Evolutionary conservation across 345 rosid genomes (phyloP), one percentile per base, ranked within the genome.

Genomic region (Pugionium dolabratum): DNA sequence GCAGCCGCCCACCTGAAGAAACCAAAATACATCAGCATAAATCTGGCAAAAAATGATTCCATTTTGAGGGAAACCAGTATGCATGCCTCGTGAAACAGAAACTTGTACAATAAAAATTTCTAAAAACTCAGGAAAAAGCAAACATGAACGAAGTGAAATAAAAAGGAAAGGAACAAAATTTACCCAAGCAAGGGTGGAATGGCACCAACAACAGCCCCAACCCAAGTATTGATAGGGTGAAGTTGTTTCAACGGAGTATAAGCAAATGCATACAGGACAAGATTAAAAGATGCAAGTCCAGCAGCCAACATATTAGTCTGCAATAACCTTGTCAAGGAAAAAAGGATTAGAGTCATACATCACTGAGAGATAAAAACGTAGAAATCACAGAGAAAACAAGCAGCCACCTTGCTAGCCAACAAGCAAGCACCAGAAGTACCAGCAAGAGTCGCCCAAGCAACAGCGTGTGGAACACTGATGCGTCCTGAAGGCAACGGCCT

Each of bases 211-310:
- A 94, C 79, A 49, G 97, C 99, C 27, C 97, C 99, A 67, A 90
- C 96, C 97, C 97, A 94, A 30, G 99, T 90, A 76, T 94, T 90
- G 62, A 85, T 82, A 25, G 97, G 97, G 79, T 94, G 99, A 81
- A 88, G 81, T 79, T 94, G 97, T 88, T 94, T 94, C 88, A 94
- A 78, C 36, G 92, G 95, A 37, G 95, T 87, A 56, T 86, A 86
- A 31, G 82, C 83, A 77, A 88, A 90, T 5, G 95, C 92, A 40
- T 80, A 88, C 35, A 88, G 90, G 46, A 82, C 45, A 59, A 87
- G 92, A 81, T 84, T 85, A 31, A 90, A 87, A 72, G 87, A 89
- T 56, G 88, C 96, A 64, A 87, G 92, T 49, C 91, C 95, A 44
- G 95, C 86, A 41, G 96, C 94, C 84, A 85, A 69, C 88, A 84